Evolutionary conservation across 1,284 basidiomycete species (phyloP).

Genomic region (Ustilago cynodontis): DNA sequence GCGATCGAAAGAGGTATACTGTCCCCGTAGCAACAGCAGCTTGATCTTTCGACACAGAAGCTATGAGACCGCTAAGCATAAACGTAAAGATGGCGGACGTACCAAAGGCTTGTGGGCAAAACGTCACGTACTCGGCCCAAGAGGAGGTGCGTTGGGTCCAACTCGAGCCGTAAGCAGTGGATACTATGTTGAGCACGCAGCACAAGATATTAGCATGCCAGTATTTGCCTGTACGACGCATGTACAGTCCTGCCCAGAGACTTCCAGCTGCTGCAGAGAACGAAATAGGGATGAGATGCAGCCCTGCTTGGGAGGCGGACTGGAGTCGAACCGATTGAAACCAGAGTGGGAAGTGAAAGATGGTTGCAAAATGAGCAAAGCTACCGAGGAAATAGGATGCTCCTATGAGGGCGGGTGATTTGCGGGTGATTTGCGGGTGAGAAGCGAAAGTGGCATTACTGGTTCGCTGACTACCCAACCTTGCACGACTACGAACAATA

Average conservation of each 20-base stretch:
- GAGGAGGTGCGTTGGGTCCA: slow-evolving; percentile 74
- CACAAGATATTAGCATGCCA: slow-evolving; percentile 79
- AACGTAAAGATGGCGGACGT: slow-evolving; percentile 83
- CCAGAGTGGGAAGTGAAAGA: slow-evolving; percentile 83
- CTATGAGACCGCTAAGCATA: slow-evolving; percentile 75
- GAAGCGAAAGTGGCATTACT: slow-evolving; percentile 55
- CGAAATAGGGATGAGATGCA: slow-evolving; percentile 83
- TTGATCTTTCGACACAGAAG: slow-evolving; percentile 40
- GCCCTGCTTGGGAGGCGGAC: slow-evolving; percentile 78
- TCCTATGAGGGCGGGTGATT: slow-evolving; percentile 33
- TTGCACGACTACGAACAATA: slow-evolving; percentile 72
- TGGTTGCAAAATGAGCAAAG: slow-evolving; percentile 36
- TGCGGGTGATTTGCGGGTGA: slow-evolving; percentile 32
- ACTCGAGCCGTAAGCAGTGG: slow-evolving; percentile 21
- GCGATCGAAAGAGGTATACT: slow-evolving; percentile 78
- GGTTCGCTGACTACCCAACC: slow-evolving; percentile 71
- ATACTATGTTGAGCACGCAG: slow-evolving; percentile 40
- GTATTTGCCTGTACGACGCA: slow-evolving; percentile 83
- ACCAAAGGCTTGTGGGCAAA: slow-evolving; percentile 73
- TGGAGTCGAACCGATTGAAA: slow-evolving; percentile 84
- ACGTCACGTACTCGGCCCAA: slow-evolving; percentile 76
- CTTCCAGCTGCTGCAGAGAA: slow-evolving; percentile 80
- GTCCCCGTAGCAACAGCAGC: slow-evolving; percentile 86
- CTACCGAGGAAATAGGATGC: slow-evolving; percentile 43
- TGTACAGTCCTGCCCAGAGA: slow-evolving; percentile 83